A percentile compares a stretch with the other conserved stretches of the same genome.
phyloP scores from a whole-genome alignment of 192 early-diverging fungal genomes.

The Linnemannia zychae region DNA sequence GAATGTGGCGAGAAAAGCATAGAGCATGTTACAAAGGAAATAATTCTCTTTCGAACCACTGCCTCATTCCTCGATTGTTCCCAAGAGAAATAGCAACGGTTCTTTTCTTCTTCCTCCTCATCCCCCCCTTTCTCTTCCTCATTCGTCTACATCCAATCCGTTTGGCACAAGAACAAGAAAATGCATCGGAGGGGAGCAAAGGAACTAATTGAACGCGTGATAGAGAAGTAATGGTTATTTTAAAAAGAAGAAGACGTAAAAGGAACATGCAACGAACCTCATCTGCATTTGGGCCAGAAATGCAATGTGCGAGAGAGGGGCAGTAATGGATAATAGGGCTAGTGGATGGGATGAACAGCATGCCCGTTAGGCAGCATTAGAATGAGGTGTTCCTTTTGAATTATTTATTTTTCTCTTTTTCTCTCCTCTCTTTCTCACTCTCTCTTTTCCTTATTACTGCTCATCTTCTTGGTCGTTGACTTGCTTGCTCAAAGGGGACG shows the following conservation, averaged over 20 bases:
- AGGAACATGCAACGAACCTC: not conserved
- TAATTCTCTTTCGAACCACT: not conserved
- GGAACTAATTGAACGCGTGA: not conserved
- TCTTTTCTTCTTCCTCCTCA: not conserved
- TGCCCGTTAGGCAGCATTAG: conserved; percentile 35
- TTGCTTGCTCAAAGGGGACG: no score
- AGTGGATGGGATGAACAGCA: not conserved
- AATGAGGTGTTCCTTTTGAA: conserved; percentile 12
- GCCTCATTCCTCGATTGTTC: not conserved
- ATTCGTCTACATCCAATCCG: not conserved
- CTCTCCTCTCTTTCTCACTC: not conserved
- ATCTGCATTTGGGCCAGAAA: conserved; percentile 3
- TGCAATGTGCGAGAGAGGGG: not conserved
- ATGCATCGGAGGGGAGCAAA: not conserved
- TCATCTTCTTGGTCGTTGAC: no score
- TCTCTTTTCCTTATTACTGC: no score
- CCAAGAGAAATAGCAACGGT: not conserved
- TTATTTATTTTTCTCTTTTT: not conserved
- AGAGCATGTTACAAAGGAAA: not conserved
- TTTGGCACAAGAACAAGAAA: no score
- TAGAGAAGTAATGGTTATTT: not conserved
- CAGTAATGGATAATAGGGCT: conserved; percentile 1
- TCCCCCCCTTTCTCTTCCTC: not conserved
- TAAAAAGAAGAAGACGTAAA: not conserved
- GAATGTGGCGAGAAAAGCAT: not conserved